Conservation (phyloP, 2,329 filamentous ascomycete genomes). For the Fusarium sp. region DNA sequence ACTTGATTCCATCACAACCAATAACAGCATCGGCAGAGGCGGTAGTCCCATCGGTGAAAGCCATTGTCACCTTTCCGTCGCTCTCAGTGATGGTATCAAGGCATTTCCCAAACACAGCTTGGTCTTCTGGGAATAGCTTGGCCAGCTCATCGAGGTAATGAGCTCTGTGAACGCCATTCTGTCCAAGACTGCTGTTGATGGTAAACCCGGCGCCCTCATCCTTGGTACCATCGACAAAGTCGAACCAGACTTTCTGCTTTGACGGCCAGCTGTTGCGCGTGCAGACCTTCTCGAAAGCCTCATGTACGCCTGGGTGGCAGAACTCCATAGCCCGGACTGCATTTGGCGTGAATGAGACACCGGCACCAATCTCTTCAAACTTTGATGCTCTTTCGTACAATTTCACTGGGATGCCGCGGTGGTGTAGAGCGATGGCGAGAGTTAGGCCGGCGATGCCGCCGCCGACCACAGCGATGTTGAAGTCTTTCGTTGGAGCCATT, state of each 20-base stretch:
- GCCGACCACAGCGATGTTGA: slow-evolving; percentile 60
- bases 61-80: slow-evolving; percentile 42
- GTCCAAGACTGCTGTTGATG: slow-evolving; percentile 40
- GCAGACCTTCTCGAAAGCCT: slow-evolving; percentile 44
- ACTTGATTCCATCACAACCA: slow-evolving; percentile 75
- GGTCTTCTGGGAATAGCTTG: slow-evolving; percentile 50
- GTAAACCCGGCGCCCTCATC: slow-evolving; percentile 20
- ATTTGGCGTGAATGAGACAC: slow-evolving; percentile 64
- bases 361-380: slow-evolving; percentile 62
- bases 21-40: slow-evolving; percentile 58
- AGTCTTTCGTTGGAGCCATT: slow-evolving; percentile 20
- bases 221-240: slow-evolving; percentile 37
- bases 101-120: slow-evolving; percentile 50
- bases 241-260: slow-evolving; percentile 40
- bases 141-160: slow-evolving; percentile 55
- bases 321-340: slow-evolving; percentile 58
- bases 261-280: slow-evolving; percentile 39
- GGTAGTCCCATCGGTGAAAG: slow-evolving; percentile 55
- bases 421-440: slow-evolving; percentile 59
- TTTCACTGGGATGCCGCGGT: slow-evolving; percentile 55
- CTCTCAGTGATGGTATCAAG: slow-evolving; percentile 47
- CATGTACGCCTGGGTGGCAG: slow-evolving; percentile 52
- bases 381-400: slow-evolving; percentile 59
- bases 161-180: slow-evolving; percentile 51
- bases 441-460: slow-evolving; percentile 64